These are phyloP conservation scores for Mucor velutinosus DNA, from an alignment of 371 early-diverging fungal genomes.

Conservation along the genomic window DNA sequence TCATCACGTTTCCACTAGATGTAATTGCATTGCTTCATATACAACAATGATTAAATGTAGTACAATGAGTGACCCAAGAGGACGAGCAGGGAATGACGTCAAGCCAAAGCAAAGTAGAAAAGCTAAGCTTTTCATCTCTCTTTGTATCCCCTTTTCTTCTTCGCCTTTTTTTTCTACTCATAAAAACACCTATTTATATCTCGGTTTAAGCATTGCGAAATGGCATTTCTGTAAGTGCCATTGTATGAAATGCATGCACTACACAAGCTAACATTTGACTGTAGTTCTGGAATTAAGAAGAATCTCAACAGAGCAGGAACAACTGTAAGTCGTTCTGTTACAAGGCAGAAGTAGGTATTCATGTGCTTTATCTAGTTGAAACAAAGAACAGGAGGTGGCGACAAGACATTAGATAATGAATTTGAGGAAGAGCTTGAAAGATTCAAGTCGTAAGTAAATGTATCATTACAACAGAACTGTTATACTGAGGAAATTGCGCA, in stretches of 20 bases:
- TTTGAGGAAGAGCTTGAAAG: slow-evolving; percentile 84
- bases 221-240: slow-evolving; percentile 50
- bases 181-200: background rate
- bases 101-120: background rate
- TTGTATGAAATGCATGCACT: background rate
- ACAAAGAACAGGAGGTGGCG: slow-evolving; percentile 68
- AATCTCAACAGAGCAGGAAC: slow-evolving; percentile 83
- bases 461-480: too few species aligned
- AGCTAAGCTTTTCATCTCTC: background rate
- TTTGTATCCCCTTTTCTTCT: slow-evolving; percentile 13
- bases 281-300: slow-evolving; percentile 53
- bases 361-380: slow-evolving; percentile 40
- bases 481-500: slow-evolving; percentile 23
- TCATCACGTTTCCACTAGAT: too few species aligned
- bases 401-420: slow-evolving; percentile 78
- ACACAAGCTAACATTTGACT: slow-evolving; percentile 1
- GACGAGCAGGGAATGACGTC: background rate
- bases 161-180: slow-evolving; percentile 8
- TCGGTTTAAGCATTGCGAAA: slow-evolving; percentile 7
- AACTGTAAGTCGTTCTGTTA: slow-evolving; percentile 39
- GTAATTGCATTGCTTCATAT: background rate
- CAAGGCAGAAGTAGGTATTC: background rate
- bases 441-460: slow-evolving; percentile 67
- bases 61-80: background rate
- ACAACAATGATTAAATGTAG: background rate